These are phyloP conservation scores for Kwoniella sp. DNA, from an alignment of 768 basidiomycete genomes.

Conservation along the genomic window DNA sequence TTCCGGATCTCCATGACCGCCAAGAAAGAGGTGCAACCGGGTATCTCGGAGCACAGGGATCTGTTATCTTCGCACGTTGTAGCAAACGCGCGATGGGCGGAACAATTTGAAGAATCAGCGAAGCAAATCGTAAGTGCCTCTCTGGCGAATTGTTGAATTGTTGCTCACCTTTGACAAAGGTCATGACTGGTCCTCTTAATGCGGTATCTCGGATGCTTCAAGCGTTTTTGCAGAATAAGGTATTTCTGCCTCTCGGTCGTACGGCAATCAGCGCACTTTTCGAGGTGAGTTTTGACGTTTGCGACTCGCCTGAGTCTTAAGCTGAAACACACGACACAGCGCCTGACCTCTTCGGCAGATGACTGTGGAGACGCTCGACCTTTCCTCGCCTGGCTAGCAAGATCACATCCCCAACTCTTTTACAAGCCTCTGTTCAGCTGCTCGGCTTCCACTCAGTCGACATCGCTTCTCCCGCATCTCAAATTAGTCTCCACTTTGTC, in stretches of 20 bases:
- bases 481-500: constrained; percentile 22
- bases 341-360: neutral
- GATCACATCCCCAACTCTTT: constrained; percentile 35
- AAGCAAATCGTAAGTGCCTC: constrained; percentile 24
- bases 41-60: constrained; percentile 16
- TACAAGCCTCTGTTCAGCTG: constrained; percentile 46
- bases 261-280: constrained; percentile 15
- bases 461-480: constrained; percentile 18
- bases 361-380: neutral
- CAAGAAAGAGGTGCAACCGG: neutral
- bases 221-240: constrained; percentile 17
- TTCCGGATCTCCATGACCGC: constrained; percentile 23
- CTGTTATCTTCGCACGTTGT: neutral
- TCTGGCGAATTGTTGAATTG: too few species aligned
- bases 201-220: constrained; percentile 15
- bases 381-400: constrained; percentile 31
- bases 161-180: constrained; percentile 2
- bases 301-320: neutral
- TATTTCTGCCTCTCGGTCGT: constrained; percentile 9
- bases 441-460: constrained; percentile 29
- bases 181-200: constrained; percentile 4
- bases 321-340: neutral
- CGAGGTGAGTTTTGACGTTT: constrained; percentile 13
- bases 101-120: constrained; percentile 9
- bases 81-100: constrained; percentile 12